Conservation (phyloP, 345 rosid species). For the Psidium friedrichsthalianum region DNA sequence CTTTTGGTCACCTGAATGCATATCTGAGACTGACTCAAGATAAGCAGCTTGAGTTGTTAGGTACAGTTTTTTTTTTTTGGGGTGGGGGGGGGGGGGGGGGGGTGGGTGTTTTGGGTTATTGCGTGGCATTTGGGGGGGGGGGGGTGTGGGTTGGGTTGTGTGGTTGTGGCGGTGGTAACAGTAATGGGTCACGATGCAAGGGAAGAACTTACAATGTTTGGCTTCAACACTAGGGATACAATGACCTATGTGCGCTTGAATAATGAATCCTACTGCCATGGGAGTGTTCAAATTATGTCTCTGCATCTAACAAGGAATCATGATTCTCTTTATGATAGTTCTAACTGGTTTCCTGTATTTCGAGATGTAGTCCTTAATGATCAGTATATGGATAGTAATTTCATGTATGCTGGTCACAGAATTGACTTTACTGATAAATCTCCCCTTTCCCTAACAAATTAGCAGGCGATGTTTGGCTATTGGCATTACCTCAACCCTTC, state of each 20-base stretch:
- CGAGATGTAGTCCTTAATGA: too few species aligned
- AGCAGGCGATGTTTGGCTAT: slow-evolving; percentile 38
- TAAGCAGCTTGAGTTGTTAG: not conserved
- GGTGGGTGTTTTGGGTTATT: too few species aligned
- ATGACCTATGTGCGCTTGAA: not conserved
- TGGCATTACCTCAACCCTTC: slow-evolving; percentile 44
- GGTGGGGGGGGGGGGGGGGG: too few species aligned
- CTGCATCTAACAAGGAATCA: not conserved
- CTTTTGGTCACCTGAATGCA: not conserved
- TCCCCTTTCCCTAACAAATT: not conserved
- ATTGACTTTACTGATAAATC: not conserved
- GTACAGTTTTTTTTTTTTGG: not conserved
- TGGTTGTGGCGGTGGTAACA: not conserved
- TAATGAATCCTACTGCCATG: not conserved
- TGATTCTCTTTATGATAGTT: not conserved
- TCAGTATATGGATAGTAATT: too few species aligned
- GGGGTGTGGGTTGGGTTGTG: too few species aligned
- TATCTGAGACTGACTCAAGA: not conserved
- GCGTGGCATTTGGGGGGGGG: too few species aligned
- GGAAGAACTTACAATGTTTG: not conserved
- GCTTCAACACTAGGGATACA: not conserved
- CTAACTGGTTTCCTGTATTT: not conserved
- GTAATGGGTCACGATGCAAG: not conserved
- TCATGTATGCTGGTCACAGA: not conserved
- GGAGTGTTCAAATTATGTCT: not conserved